Conservation (phyloP, 2,329 filamentous ascomycete species). For the Fusarium euwallaceae region DNA sequence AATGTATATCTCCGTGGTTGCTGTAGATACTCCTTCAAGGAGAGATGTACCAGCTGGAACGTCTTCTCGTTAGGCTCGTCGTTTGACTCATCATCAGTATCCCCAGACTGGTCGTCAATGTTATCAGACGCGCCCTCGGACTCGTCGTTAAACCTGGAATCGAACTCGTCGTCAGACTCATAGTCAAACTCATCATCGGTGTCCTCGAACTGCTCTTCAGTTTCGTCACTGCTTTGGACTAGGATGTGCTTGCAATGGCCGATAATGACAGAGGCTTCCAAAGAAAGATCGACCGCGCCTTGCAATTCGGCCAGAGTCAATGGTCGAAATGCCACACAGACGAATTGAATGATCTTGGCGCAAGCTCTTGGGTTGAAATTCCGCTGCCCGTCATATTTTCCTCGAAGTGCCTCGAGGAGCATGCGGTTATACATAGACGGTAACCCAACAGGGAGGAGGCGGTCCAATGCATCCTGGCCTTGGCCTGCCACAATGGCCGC, state of each 20-base stretch:
- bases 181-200: too few relatives aligned
- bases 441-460: background rate
- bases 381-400: fast-evolving
- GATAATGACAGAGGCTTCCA: background rate
- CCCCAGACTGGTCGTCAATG: too few relatives aligned
- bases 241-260: background rate
- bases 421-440: background rate
- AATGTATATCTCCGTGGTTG: background rate
- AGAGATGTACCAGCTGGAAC: background rate
- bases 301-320: background rate
- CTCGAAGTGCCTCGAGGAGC: background rate
- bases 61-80: background rate
- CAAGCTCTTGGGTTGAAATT: background rate
- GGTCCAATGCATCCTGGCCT: background rate
- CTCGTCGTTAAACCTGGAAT: too few relatives aligned
- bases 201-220: too few relatives aligned
- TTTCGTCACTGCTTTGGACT: background rate
- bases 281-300: fast-evolving
- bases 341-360: background rate
- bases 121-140: too few relatives aligned
- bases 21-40: background rate
- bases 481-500: background rate
- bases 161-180: too few relatives aligned
- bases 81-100: too few relatives aligned
- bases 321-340: background rate